phyloP scores from a whole-genome alignment of 1,284 basidiomycete genomes.

The Leccinum fuscescens region DNA sequence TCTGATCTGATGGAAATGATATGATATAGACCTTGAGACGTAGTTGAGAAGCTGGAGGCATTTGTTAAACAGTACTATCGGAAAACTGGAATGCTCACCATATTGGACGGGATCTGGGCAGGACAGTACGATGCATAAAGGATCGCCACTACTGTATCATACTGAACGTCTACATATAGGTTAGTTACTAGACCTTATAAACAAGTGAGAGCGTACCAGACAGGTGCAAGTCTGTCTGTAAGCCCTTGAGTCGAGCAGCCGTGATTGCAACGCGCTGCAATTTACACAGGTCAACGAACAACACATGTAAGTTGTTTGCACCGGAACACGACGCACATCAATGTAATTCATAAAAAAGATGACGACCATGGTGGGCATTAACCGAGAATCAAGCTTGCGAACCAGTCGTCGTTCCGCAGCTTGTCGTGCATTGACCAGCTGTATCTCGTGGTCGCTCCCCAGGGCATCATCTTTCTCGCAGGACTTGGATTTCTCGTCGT shows the following conservation, averaged over 20 bases:
- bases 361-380: slow-evolving; percentile 58
- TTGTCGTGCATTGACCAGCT: slow-evolving; percentile 4
- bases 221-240: not conserved
- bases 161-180: not conserved
- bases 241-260: slow-evolving; percentile 43
- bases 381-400: slow-evolving; percentile 53
- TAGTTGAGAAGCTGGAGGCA: slow-evolving; percentile 18
- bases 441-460: slow-evolving; percentile 3
- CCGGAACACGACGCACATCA: slow-evolving; percentile 43
- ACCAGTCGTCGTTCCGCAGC: slow-evolving; percentile 43
- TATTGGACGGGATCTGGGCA: slow-evolving; percentile 39
- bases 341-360: slow-evolving; percentile 71
- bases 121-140: slow-evolving; percentile 20
- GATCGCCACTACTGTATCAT: not conserved
- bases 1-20: not conserved
- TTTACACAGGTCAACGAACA: not conserved
- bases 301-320: not conserved
- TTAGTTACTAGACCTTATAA: not conserved
- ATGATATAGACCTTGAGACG: not conserved
- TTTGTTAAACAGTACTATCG: not conserved
- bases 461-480: not conserved
- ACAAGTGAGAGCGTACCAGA: not conserved
- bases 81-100: slow-evolving; percentile 38
- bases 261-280: slow-evolving; percentile 56
- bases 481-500: slow-evolving; percentile 2